Evolutionary conservation across 257 asterid species (phyloP).

Genomic region (Oldenlandia corymbosa): DNA sequence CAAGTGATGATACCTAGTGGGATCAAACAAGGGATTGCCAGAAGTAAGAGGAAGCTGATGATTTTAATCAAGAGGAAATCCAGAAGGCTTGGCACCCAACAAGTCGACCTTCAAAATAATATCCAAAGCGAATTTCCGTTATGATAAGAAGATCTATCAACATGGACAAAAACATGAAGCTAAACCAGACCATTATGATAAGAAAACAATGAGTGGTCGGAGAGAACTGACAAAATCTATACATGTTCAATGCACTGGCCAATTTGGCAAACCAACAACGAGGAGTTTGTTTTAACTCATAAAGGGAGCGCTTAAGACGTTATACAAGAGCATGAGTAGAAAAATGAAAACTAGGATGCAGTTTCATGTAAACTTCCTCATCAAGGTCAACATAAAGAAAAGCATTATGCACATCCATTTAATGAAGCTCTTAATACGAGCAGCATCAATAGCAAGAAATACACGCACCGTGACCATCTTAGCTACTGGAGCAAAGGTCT

Average conservation of each 20-base stretch:
- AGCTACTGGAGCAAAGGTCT: neutral
- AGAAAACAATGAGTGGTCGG: neutral
- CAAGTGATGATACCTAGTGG: no score
- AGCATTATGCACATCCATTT: constrained; percentile 2
- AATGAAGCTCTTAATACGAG: neutral
- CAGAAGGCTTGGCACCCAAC: no score
- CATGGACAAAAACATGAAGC: neutral
- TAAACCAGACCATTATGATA: neutral
- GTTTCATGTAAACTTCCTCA: neutral
- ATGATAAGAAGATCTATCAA: no score
- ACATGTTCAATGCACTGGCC: neutral
- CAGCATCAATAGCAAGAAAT: neutral
- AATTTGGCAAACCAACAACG: neutral
- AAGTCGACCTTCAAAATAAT: no score
- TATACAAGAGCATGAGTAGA: neutral
- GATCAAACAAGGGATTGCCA: no score
- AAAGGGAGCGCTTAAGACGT: neutral
- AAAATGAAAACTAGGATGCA: neutral
- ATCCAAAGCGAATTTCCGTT: no score
- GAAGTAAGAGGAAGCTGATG: no score
- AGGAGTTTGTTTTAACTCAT: neutral
- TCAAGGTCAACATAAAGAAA: neutral
- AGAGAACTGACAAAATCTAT: neutral
- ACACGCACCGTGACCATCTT: neutral
- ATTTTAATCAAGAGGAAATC: no score